A percentile compares a stretch with the other conserved stretches of the same genome.
These are phyloP conservation scores for Lachnum nothofagi DNA, from an alignment of 2,329 filamentous ascomycete genomes.

Conservation along the genomic window DNA sequence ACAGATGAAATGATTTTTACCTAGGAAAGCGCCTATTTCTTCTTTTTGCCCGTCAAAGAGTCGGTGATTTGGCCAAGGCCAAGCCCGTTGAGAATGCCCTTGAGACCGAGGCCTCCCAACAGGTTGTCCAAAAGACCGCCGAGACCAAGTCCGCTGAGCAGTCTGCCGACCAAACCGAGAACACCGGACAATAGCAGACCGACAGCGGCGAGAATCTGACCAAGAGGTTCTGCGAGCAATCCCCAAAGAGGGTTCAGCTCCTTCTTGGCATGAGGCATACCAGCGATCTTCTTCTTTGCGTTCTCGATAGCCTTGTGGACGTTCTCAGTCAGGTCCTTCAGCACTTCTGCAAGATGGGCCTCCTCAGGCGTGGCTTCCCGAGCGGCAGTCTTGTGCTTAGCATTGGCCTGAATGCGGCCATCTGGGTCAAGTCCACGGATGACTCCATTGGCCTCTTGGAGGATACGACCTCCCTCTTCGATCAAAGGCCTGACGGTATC, in stretches of 20 bases:
- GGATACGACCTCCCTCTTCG: constrained; percentile 75
- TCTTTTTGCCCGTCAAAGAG: constrained; percentile 44
- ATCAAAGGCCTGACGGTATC: constrained; percentile 82
- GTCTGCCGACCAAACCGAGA: constrained; percentile 73
- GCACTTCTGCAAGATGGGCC: constrained; percentile 73
- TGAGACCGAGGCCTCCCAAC: constrained; percentile 70
- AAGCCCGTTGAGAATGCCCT: constrained; percentile 68
- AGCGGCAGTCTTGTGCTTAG: constrained; percentile 72
- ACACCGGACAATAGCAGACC: constrained; percentile 79
- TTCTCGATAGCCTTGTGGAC: constrained; percentile 81
- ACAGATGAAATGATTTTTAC: background rate
- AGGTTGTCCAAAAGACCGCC: constrained; percentile 76
- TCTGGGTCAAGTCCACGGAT: constrained; percentile 87
- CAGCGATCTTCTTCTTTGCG: constrained; percentile 80
- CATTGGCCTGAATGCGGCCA: constrained; percentile 75
- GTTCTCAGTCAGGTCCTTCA: constrained; percentile 79
- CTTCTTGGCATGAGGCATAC: constrained; percentile 93
- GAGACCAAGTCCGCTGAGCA: constrained; percentile 70
- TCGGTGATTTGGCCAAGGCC: constrained; percentile 52
- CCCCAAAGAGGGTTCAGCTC: constrained; percentile 87
- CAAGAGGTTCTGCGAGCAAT: constrained; percentile 75
- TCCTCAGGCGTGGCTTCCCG: constrained; percentile 78
- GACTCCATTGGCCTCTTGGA: constrained; percentile 79
- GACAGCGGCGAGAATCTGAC: constrained; percentile 88
- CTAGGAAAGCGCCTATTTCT: background rate